phyloP scores from a whole-genome alignment of 2,329 filamentous ascomycete genomes.

The Graphilbum fragrans region DNA sequence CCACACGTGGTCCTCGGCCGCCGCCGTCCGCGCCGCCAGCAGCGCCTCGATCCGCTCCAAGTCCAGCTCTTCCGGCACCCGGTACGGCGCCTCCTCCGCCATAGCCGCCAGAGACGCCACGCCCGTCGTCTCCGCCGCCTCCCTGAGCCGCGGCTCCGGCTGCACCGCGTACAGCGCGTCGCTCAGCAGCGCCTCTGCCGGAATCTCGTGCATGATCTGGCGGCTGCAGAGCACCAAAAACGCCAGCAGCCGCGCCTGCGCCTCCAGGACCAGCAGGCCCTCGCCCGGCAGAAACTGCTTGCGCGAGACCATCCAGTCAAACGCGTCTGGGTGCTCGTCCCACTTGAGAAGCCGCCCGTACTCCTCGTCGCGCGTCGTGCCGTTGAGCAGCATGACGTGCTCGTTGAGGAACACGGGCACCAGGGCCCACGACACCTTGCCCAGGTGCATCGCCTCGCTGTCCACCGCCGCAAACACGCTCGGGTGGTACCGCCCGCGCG shows the following conservation, averaged over 20 bases:
- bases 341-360: constrained; percentile 24
- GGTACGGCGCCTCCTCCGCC: constrained; percentile 39
- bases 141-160: constrained; percentile 22
- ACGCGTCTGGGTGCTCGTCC: constrained; percentile 22
- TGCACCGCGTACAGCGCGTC: constrained; percentile 18
- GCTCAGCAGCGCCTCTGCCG: constrained; percentile 15
- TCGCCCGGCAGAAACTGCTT: constrained; percentile 29
- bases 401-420: constrained; percentile 15
- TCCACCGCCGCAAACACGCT: constrained; percentile 35
- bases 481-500: constrained; percentile 34
- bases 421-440: constrained; percentile 14
- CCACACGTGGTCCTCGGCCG: constrained; percentile 41
- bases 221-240: constrained; percentile 38
- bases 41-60: constrained; percentile 30
- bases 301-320: constrained; percentile 20
- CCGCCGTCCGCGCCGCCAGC: constrained; percentile 25
- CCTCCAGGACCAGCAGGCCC: constrained; percentile 37
- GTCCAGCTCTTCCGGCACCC: constrained; percentile 32
- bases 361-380: constrained; percentile 11
- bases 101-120: constrained; percentile 26
- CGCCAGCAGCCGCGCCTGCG: constrained; percentile 30
- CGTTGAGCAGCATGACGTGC: constrained; percentile 22
- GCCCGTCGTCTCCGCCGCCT: constrained; percentile 16
- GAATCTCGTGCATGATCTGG: constrained; percentile 38
- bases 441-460: constrained; percentile 18